phyloP scores from a whole-genome alignment of 2,329 filamentous ascomycete genomes.

The Aspergillus novofumigatus region DNA sequence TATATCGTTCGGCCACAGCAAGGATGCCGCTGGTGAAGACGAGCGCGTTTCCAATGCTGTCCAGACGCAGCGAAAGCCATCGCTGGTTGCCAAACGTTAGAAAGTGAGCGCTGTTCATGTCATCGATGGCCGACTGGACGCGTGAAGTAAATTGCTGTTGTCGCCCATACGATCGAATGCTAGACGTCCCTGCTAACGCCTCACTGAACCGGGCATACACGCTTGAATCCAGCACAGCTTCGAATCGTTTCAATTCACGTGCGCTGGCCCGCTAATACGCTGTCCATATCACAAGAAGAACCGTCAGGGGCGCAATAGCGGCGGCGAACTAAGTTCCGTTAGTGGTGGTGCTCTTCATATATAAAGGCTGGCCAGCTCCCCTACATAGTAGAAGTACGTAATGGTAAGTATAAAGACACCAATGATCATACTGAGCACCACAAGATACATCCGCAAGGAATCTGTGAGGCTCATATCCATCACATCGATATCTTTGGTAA shows the following conservation, averaged over 20 bases:
- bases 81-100: constrained; percentile 90
- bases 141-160: constrained; percentile 66
- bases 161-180: constrained; percentile 82
- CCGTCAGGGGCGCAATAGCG: neutral
- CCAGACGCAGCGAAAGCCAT: constrained; percentile 79
- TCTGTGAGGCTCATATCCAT: constrained; percentile 74
- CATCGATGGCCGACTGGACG: constrained; percentile 69
- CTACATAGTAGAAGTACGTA: neutral
- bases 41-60: constrained; percentile 74
- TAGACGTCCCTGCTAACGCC: constrained; percentile 75
- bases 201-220: constrained; percentile 87
- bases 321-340: neutral
- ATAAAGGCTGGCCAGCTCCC: neutral
- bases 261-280: neutral
- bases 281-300: neutral
- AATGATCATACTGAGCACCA: neutral
- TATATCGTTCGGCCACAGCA: constrained; percentile 83
- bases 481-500: constrained; percentile 84
- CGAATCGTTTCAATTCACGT: constrained; percentile 34
- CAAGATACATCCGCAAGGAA: neutral
- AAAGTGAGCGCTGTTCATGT: constrained; percentile 90
- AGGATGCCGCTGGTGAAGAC: constrained; percentile 86
- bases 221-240: constrained; percentile 55
- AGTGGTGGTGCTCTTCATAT: neutral
- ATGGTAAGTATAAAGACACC: neutral